phyloP scores from a whole-genome alignment of 805 yeast species.

The Saccharomyces kudriavzevii region DNA sequence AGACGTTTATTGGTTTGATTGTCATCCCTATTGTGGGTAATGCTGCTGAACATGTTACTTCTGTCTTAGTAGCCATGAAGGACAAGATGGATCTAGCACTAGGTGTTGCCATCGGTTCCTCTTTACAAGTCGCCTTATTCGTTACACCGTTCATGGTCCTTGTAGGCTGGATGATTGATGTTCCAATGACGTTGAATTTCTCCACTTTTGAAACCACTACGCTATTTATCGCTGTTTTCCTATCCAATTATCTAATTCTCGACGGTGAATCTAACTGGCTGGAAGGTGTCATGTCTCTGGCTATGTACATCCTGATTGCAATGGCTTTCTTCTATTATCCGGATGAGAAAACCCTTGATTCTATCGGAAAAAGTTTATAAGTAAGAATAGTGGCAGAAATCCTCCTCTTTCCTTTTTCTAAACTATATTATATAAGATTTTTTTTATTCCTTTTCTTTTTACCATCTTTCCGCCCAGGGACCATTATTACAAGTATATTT shows the following conservation, averaged over 20 bases:
- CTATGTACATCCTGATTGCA: constrained; percentile 81
- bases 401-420: not conserved
- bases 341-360: constrained; percentile 31
- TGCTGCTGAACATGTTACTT: constrained; percentile 98
- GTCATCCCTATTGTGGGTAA: constrained; percentile 95
- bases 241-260: constrained; percentile 75
- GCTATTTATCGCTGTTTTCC: constrained; percentile 79
- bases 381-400: not conserved
- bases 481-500: not conserved
- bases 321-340: constrained; percentile 89
- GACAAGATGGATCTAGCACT: constrained; percentile 96
- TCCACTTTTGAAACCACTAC: constrained; percentile 92
- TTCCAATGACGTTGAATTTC: constrained; percentile 88
- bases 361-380: not conserved
- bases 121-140: constrained; percentile 89
- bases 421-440: too few relatives aligned
- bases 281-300: constrained; percentile 87
- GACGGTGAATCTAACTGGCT: constrained; percentile 97
- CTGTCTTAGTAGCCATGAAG: constrained; percentile 87
- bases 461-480: not conserved
- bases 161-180: constrained; percentile 84
- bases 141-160: constrained; percentile 93
- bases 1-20: constrained; percentile 90
- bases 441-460: not conserved
- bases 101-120: constrained; percentile 94